A percentile compares a stretch with the other conserved stretches of the same genome.
Conservation (phyloP, 2,329 filamentous ascomycete genomes). For the Curvularia sp. region DNA sequence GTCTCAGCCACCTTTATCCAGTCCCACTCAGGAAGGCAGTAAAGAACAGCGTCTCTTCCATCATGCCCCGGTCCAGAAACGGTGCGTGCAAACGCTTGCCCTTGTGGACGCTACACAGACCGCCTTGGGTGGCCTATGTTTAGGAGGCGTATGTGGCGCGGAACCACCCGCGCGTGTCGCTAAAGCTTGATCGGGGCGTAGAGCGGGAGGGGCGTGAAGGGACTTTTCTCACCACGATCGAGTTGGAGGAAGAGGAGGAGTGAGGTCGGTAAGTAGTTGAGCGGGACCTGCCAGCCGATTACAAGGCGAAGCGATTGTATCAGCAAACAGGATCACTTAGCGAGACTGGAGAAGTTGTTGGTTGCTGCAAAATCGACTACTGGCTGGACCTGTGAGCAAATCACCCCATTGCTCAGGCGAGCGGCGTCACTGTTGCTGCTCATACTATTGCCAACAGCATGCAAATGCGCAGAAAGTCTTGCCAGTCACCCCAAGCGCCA, state of each 20-base stretch:
- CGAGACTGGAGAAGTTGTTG: neutral
- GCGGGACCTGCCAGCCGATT: neutral
- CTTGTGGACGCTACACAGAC: neutral
- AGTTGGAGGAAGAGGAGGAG: neutral
- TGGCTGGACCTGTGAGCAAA: neutral
- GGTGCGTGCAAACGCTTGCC: neutral
- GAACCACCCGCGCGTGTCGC: constrained; percentile 12
- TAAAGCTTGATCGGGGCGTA: constrained; percentile 7
- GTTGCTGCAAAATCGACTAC: neutral
- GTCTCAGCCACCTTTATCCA: constrained; percentile 9
- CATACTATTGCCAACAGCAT: neutral
- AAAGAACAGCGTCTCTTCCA: constrained; percentile 1
- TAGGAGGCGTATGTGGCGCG: constrained; percentile 12
- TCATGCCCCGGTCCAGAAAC: neutral
- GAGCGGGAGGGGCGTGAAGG: constrained; percentile 1
- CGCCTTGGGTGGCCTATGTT: constrained; percentile 1
- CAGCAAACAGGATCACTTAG: neutral
- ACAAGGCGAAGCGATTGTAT: neutral
- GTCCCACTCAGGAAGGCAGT: constrained; percentile 1
- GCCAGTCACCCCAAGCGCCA: constrained; percentile 15
- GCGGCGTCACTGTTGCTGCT: neutral
- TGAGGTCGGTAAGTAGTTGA: too few species aligned
- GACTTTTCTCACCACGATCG: neutral
- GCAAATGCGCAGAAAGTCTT: neutral
- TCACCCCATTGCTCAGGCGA: neutral